Percentiles rank a stretch among this genome's conserved stretches.
These are phyloP conservation scores for Neurospora sp. DNA, from an alignment of 495 filamentous ascomycete species.

Conservation along the genomic window DNA sequence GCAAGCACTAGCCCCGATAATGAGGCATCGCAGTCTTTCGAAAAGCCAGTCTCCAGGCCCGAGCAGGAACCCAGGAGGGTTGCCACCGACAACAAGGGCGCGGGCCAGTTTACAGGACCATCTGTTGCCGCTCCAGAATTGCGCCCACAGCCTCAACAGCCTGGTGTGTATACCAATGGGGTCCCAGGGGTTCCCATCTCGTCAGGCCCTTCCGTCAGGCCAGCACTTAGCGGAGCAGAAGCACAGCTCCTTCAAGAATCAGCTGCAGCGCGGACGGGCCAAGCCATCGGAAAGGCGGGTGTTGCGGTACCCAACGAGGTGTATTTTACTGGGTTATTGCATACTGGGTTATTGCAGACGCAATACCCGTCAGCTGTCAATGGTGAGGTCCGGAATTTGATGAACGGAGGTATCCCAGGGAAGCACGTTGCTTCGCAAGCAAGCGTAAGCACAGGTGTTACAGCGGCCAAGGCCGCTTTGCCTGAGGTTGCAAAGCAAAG, in stretches of 20 bases:
- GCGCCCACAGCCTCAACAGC: neutral
- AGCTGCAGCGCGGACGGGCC: slow-evolving; percentile 15
- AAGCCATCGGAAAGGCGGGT: slow-evolving; percentile 5
- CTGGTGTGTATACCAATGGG: neutral
- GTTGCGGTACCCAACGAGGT: neutral
- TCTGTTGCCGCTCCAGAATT: slow-evolving; percentile 4
- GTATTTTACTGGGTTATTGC: neutral
- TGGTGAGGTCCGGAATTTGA: neutral
- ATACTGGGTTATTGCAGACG: neutral
- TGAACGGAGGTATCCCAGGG: neutral
- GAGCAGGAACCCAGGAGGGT: neutral
- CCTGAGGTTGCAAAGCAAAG: neutral
- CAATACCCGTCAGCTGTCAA: neutral
- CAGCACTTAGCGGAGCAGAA: slow-evolving; percentile 22
- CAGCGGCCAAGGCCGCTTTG: neutral
- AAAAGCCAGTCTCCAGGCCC: slow-evolving; percentile 4
- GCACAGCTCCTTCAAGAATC: slow-evolving; percentile 33
- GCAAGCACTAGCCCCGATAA: slow-evolving; percentile 46
- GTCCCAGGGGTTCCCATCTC: neutral
- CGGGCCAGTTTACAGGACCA: slow-evolving; percentile 4
- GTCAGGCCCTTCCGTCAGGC: neutral
- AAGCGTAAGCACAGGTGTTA: neutral
- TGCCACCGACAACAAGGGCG: neutral
- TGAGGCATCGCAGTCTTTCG: slow-evolving; percentile 33
- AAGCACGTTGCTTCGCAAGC: neutral